Conservation (phyloP, 2,329 filamentous ascomycete genomes). For the Coniochaeta sp. region DNA sequence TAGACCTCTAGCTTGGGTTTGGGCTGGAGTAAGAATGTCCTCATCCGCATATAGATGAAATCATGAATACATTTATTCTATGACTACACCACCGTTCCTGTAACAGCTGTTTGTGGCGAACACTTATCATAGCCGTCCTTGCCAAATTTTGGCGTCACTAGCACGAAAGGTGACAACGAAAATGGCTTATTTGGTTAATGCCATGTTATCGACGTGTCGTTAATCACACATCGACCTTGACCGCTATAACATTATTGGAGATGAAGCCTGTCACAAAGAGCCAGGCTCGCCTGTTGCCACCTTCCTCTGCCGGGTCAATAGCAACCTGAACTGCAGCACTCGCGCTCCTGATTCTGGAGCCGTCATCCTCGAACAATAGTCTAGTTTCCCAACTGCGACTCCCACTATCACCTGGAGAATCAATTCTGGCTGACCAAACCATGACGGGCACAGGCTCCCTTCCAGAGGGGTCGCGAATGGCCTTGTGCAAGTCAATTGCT, state of each 20-base stretch:
- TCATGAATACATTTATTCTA: too few species aligned
- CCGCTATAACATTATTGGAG: slow-evolving; percentile 38
- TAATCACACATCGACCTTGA: slow-evolving; percentile 39
- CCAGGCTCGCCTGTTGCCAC: slow-evolving; percentile 41
- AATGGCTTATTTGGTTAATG: background rate
- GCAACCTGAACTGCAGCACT: slow-evolving; percentile 46
- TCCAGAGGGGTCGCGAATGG: slow-evolving; percentile 23
- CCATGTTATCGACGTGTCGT: background rate
- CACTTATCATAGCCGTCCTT: too few species aligned
- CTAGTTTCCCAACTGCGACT: slow-evolving; percentile 29
- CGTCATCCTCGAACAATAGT: slow-evolving; percentile 52
- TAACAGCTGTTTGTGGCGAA: too few species aligned
- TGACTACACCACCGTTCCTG: too few species aligned
- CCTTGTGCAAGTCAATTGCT: slow-evolving; percentile 25
- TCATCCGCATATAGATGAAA: too few species aligned
- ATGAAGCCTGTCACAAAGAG: slow-evolving; percentile 50
- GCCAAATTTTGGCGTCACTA: too few species aligned
- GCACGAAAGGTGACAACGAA: background rate
- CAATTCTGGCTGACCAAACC: slow-evolving; percentile 32
- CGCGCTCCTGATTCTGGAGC: slow-evolving; percentile 36
- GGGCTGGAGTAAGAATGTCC: too few species aligned
- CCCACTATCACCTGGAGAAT: background rate
- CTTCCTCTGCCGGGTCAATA: slow-evolving; percentile 36
- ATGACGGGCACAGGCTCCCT: slow-evolving; percentile 32
- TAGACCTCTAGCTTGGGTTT: too few species aligned